Conservation (phyloP, 1,139 yeast genomes). For the Lodderomyces oxycetoniae region DNA sequence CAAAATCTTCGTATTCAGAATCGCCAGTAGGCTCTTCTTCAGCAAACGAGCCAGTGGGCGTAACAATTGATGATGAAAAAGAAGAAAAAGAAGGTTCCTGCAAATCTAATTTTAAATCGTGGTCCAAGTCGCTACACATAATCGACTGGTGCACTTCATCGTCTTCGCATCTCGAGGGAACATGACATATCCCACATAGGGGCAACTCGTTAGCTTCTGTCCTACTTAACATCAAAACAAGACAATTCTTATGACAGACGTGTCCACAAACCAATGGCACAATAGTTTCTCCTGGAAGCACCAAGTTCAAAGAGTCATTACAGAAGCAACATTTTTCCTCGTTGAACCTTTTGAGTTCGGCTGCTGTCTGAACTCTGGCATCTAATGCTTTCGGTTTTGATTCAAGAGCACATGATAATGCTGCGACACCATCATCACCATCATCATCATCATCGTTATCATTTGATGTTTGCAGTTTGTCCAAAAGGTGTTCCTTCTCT, state of each 20-base stretch:
- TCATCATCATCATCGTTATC: too few relatives aligned
- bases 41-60: neutral
- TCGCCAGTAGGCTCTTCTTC: neutral
- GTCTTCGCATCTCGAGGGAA: conserved; percentile 7
- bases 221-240: conserved; percentile 11
- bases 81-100: neutral
- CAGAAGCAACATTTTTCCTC: conserved; percentile 26
- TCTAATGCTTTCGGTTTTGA: too few relatives aligned
- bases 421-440: too few relatives aligned
- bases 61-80: neutral
- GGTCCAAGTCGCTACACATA: conserved; percentile 1
- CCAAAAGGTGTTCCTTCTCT: too few relatives aligned
- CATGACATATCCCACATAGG: conserved; percentile 17
- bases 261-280: conserved; percentile 27
- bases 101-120: neutral
- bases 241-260: conserved; percentile 29
- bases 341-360: conserved; percentile 3
- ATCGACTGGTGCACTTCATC: conserved; percentile 6
- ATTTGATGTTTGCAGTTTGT: too few relatives aligned
- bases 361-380: neutral
- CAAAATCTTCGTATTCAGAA: neutral
- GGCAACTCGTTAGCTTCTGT: conserved; percentile 13
- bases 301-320: conserved; percentile 19
- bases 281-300: conserved; percentile 21
- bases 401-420: too few relatives aligned